Conservation (phyloP, 208 protist species). For the Strigomonas galati region DNA sequence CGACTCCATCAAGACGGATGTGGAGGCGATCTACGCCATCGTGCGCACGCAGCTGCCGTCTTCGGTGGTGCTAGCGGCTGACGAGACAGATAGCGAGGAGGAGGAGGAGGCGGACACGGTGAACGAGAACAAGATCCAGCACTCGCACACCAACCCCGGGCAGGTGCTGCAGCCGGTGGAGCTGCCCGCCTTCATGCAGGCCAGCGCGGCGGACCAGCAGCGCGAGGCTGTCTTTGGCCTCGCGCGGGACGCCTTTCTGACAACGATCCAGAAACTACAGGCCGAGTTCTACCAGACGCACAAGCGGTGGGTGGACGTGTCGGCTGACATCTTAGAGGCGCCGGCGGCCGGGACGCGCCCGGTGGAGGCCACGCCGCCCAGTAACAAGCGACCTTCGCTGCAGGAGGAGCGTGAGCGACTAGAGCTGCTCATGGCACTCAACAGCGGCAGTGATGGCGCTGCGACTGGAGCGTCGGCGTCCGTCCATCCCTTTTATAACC, state of each 20-base stretch:
- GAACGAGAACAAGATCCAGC: neutral
- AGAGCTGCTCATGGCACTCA: too few relatives aligned
- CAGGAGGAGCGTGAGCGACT: neutral
- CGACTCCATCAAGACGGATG: constrained; percentile 40
- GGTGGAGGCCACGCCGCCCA: too few relatives aligned
- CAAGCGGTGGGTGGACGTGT: constrained; percentile 81
- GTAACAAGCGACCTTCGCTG: neutral
- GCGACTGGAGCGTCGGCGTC: neutral
- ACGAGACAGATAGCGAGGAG: constrained; percentile 34
- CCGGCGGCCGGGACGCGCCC: neutral
- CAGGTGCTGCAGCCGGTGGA: constrained; percentile 23
- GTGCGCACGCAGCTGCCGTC: constrained; percentile 54
- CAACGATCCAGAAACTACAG: constrained; percentile 73
- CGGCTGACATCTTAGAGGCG: constrained; percentile 41
- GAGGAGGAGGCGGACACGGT: constrained; percentile 14
- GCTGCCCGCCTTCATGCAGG: constrained; percentile 22
- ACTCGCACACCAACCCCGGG: neutral
- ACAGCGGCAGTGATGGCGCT: neutral
- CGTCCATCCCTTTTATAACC: neutral
- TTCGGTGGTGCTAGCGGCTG: constrained; percentile 24
- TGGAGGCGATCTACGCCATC: constrained; percentile 44
- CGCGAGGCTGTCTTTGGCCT: constrained; percentile 43
- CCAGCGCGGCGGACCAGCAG: constrained; percentile 39
- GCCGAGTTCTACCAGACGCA: constrained; percentile 70
- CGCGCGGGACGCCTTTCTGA: constrained; percentile 72